phyloP scores from a whole-genome alignment of 176 grass and related monocot species.

The Poa pratensis region DNA sequence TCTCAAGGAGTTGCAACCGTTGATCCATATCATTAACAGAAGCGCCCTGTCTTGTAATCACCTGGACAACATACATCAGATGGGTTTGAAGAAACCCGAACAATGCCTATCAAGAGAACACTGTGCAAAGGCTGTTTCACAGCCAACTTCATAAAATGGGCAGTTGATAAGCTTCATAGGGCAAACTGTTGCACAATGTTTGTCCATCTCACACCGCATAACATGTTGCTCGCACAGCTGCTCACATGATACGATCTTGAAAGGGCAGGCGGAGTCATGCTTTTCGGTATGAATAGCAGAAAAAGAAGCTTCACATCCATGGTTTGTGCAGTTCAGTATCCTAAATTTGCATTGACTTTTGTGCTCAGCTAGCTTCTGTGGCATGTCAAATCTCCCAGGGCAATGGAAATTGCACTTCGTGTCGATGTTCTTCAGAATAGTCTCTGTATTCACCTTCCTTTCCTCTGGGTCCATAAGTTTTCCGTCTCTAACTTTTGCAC shows the following conservation, averaged over 20 bases:
- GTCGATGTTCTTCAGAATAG: conserved; percentile 61
- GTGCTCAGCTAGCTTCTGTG: conserved; percentile 47
- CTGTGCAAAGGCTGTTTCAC: conserved; percentile 69
- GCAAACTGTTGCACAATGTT: conserved; percentile 71
- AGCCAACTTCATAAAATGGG: conserved; percentile 78
- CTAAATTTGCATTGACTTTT: conserved; percentile 58
- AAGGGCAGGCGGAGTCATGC: conserved; percentile 71
- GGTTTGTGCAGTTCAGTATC: conserved; percentile 57
- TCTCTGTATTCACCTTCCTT: conserved; percentile 43
- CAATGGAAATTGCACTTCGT: conserved; percentile 61
- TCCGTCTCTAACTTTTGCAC: conserved; percentile 66
- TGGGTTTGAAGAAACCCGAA: conserved; percentile 66
- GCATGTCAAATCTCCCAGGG: conserved; percentile 47
- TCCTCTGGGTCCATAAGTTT: conserved; percentile 37
- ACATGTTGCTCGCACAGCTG: conserved; percentile 68
- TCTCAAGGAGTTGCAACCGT: conserved; percentile 73
- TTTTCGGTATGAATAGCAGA: conserved; percentile 62
- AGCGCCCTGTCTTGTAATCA: conserved; percentile 58
- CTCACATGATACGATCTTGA: conserved; percentile 69
- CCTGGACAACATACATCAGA: conserved; percentile 63
- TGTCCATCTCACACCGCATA: conserved; percentile 72
- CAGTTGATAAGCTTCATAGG: conserved; percentile 81
- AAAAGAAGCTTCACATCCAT: conserved; percentile 58
- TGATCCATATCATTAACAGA: conserved; percentile 64
- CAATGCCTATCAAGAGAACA: conserved; percentile 74